A percentile compares a stretch with the other conserved stretches of the same genome.
Conservation (phyloP, 2,329 filamentous ascomycete genomes). For the Xylaria sp. region DNA sequence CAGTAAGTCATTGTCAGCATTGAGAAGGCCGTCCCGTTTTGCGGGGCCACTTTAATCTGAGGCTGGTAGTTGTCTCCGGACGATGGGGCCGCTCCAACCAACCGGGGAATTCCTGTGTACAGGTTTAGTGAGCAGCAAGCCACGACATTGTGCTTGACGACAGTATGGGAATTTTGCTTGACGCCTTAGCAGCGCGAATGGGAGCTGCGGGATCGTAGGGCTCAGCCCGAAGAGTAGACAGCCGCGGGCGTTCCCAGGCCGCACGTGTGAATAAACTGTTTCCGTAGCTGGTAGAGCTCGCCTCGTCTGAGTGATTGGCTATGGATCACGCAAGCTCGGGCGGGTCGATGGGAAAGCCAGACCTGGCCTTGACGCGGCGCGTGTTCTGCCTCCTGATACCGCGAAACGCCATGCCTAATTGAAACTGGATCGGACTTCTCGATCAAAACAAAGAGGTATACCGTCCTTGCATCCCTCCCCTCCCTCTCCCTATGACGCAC, state of each 20-base stretch:
- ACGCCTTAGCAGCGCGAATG: conserved; percentile 25
- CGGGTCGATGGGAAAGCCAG: conserved; percentile 22
- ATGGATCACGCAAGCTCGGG: conserved; percentile 19
- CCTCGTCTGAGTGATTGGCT: conserved; percentile 35
- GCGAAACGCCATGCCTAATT: conserved; percentile 20
- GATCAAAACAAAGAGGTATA: conserved; percentile 29
- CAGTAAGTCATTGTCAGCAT: no score
- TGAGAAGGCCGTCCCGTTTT: conserved; percentile 17
- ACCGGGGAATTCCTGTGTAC: conserved; percentile 23
- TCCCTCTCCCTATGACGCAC: conserved; percentile 21
- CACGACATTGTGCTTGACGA: conserved; percentile 9
- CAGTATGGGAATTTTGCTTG: conserved; percentile 18
- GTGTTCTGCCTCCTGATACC: conserved; percentile 21
- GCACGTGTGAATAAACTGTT: conserved; percentile 24
- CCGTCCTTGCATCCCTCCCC: conserved; percentile 10
- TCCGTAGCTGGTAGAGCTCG: conserved; percentile 23
- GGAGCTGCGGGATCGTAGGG: conserved; percentile 16
- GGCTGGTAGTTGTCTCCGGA: conserved; percentile 17
- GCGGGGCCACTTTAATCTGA: conserved; percentile 16
- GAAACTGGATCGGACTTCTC: conserved; percentile 18
- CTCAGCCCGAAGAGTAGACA: conserved; percentile 20
- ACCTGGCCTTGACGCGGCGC: conserved; percentile 26
- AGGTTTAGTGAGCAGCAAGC: background rate
- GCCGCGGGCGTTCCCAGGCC: conserved; percentile 17
- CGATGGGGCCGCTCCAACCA: conserved; percentile 22